Evolutionary conservation across 352 stramenopile species (phyloP).

Genomic region (Plasmopara halstedii): DNA sequence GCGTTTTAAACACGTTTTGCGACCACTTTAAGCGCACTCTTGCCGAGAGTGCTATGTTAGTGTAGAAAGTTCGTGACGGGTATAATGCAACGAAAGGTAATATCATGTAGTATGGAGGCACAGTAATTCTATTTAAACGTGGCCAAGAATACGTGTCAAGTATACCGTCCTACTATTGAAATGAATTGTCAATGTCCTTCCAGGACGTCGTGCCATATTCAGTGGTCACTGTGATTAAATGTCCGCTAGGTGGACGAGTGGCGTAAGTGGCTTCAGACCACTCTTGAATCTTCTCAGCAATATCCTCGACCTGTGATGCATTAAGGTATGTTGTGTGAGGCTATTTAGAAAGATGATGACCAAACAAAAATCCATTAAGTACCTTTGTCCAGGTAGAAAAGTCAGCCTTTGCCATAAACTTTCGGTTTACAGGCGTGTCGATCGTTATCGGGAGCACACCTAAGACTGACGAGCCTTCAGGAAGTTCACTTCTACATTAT

Average conservation of each 20-base stretch:
- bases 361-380: conserved; percentile 1
- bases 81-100: not conserved
- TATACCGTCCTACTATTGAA: conserved; percentile 26
- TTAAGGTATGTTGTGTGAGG: not conserved
- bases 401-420: conserved; percentile 81
- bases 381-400: conserved; percentile 80
- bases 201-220: conserved; percentile 49
- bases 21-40: conserved; percentile 68
- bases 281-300: conserved; percentile 70
- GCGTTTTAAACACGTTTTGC: conserved; percentile 66
- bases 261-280: conserved; percentile 38
- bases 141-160: no score
- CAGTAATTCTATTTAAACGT: no score
- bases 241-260: conserved; percentile 46
- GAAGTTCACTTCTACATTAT: conserved; percentile 46
- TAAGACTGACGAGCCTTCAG: conserved; percentile 39
- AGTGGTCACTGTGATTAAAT: conserved; percentile 67
- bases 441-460: conserved; percentile 76
- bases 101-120: not conserved
- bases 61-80: conserved; percentile 2
- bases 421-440: conserved; percentile 86
- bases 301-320: conserved; percentile 41
- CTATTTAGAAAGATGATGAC: not conserved
- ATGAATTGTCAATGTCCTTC: conserved; percentile 62
- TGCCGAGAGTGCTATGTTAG: conserved; percentile 9